Evolutionary conservation across 2,329 filamentous ascomycete genomes (phyloP).

Genomic region (Orbilia brochopaga): DNA sequence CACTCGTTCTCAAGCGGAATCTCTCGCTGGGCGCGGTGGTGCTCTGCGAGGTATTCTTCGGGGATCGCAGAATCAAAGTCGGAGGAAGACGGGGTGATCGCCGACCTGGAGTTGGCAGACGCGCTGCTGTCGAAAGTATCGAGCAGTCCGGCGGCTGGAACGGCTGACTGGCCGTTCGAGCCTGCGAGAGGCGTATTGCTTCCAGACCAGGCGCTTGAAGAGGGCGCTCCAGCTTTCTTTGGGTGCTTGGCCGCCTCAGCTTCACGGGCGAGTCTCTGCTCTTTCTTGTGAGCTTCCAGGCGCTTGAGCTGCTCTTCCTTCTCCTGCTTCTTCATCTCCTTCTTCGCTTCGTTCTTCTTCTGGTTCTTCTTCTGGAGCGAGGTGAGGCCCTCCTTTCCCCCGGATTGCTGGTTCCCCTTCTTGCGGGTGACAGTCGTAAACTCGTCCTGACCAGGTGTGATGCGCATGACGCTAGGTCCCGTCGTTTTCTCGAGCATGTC

Average conservation of each 20-base stretch:
- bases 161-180: conserved; percentile 9
- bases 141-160: conserved; percentile 14
- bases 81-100: conserved; percentile 42
- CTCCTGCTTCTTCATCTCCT: conserved; percentile 44
- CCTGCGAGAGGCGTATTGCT: conserved; percentile 42
- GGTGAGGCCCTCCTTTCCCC: conserved; percentile 36
- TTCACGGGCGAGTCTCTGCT: conserved; percentile 46
- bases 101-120: conserved; percentile 36
- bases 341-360: conserved; percentile 48
- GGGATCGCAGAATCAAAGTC: conserved; percentile 38
- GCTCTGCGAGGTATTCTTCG: conserved; percentile 30
- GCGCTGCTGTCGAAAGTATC: conserved; percentile 47
- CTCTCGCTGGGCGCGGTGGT: conserved; percentile 36
- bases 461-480: conserved; percentile 45
- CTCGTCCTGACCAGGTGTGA: conserved; percentile 33
- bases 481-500: conserved; percentile 44
- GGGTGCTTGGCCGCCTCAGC: conserved; percentile 33
- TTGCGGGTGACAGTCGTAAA: conserved; percentile 49
- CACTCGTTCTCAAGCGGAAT: conserved; percentile 43
- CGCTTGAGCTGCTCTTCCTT: conserved; percentile 44
- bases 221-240: conserved; percentile 25
- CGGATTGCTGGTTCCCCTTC: conserved; percentile 39
- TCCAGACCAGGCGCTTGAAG: conserved; percentile 38
- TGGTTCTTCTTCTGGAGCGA: conserved; percentile 49
- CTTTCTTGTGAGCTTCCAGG: conserved; percentile 40